Conservation (phyloP, 2,329 filamentous ascomycete species). For the Fusarium nodosum region DNA sequence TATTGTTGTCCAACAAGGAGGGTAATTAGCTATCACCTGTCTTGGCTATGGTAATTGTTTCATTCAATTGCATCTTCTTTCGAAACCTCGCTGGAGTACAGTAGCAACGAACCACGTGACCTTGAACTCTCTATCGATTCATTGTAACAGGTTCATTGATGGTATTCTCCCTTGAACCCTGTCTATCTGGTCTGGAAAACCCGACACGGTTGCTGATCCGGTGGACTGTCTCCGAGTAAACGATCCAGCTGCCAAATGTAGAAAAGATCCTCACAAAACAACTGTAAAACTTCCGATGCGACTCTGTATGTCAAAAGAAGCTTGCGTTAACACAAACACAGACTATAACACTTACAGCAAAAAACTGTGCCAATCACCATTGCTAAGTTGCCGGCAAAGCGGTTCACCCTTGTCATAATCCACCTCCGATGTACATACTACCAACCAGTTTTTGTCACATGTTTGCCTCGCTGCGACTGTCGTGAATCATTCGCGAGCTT, state of each 20-base stretch:
- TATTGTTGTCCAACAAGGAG: not conserved
- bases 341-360: slow-evolving; percentile 31
- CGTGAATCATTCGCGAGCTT: slow-evolving; percentile 23
- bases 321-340: slow-evolving; percentile 15
- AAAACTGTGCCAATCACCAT: slow-evolving; percentile 26
- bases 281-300: slow-evolving; percentile 11
- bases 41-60: not conserved
- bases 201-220: slow-evolving; percentile 11
- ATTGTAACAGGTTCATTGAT: not conserved
- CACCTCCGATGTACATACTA: not conserved
- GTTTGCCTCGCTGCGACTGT: not conserved
- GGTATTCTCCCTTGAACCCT: slow-evolving; percentile 3
- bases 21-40: not conserved
- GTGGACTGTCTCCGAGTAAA: slow-evolving; percentile 23
- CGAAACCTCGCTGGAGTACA: slow-evolving; percentile 3
- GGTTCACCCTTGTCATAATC: slow-evolving; percentile 10
- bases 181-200: not conserved
- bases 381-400: slow-evolving; percentile 9
- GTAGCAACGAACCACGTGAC: slow-evolving; percentile 27
- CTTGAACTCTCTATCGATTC: not conserved
- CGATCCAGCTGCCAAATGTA: slow-evolving; percentile 31
- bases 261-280: slow-evolving; percentile 33
- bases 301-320: slow-evolving; percentile 36
- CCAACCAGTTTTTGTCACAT: not conserved
- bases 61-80: not conserved